A percentile compares a stretch with the other conserved stretches of the same genome.
phyloP scores from a whole-genome alignment of 148 eudicot species.

The Dysphania ambrosioides region DNA sequence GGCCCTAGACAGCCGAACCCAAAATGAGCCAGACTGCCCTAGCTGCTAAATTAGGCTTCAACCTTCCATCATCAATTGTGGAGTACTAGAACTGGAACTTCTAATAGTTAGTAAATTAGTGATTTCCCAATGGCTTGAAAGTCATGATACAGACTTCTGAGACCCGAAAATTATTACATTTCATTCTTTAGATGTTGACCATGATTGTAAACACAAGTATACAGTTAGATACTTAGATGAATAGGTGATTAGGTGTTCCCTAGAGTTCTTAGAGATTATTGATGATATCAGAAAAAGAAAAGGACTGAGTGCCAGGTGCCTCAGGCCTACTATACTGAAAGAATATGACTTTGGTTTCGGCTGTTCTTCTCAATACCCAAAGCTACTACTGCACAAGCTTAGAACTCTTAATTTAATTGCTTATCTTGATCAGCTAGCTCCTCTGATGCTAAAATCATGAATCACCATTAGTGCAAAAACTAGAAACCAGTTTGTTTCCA shows the following conservation, averaged over 20 bases:
- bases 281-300: background rate
- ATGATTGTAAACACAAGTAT: background rate
- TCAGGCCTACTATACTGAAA: background rate
- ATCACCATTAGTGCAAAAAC: background rate
- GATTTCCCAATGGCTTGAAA: background rate
- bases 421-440: too few species aligned
- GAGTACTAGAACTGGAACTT: background rate
- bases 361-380: background rate
- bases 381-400: too few species aligned
- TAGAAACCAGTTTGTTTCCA: background rate
- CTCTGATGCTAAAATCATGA: too few species aligned
- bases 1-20: background rate
- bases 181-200: background rate
- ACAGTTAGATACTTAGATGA: background rate
- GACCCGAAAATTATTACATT: background rate
- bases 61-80: background rate
- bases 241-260: too few species aligned
- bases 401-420: too few species aligned
- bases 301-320: background rate
- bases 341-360: background rate
- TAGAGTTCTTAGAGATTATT: background rate
- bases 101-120: too few species aligned
- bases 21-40: background rate
- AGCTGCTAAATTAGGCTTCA: background rate
- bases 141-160: background rate